These are phyloP conservation scores for Saccharomyces eubayanus DNA, from an alignment of 805 yeast species.

Conservation along the genomic window DNA sequence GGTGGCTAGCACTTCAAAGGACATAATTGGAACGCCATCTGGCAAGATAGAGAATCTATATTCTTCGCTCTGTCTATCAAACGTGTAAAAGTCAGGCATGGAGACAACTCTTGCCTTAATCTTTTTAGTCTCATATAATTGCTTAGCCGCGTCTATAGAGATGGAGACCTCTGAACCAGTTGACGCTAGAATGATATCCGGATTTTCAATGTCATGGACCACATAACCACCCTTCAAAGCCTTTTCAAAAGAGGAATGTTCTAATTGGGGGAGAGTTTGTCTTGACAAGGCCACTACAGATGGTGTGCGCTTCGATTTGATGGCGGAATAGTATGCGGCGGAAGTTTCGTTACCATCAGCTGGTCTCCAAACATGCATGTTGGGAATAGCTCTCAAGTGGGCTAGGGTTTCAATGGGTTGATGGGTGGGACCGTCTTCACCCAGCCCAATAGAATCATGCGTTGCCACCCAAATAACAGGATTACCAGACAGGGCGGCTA, in stretches of 20 bases:
- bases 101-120: conserved; percentile 77
- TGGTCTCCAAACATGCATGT: conserved; percentile 82
- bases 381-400: conserved; percentile 79
- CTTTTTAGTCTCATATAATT: conserved; percentile 52
- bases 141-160: conserved; percentile 74
- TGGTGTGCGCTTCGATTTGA: conserved; percentile 58
- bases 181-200: conserved; percentile 71
- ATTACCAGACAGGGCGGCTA: conserved; percentile 74
- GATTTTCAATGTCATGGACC: conserved; percentile 44
- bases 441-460: conserved; percentile 83
- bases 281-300: conserved; percentile 70
- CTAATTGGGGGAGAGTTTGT: conserved; percentile 88
- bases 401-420: conserved; percentile 87
- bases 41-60: conserved; percentile 85
- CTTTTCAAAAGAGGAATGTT: conserved; percentile 84
- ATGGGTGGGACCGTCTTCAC: conserved; percentile 93
- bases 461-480: conserved; percentile 85
- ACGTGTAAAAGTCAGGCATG: conserved; percentile 84
- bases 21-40: conserved; percentile 85
- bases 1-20: conserved; percentile 88
- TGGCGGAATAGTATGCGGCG: conserved; percentile 67
- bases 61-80: conserved; percentile 71
- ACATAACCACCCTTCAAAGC: conserved; percentile 94
- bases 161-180: conserved; percentile 90
- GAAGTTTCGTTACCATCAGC: conserved; percentile 87